Evolutionary conservation across 2,329 filamentous ascomycete species (phyloP).

Genomic region (Fusarium protoensiforme): DNA sequence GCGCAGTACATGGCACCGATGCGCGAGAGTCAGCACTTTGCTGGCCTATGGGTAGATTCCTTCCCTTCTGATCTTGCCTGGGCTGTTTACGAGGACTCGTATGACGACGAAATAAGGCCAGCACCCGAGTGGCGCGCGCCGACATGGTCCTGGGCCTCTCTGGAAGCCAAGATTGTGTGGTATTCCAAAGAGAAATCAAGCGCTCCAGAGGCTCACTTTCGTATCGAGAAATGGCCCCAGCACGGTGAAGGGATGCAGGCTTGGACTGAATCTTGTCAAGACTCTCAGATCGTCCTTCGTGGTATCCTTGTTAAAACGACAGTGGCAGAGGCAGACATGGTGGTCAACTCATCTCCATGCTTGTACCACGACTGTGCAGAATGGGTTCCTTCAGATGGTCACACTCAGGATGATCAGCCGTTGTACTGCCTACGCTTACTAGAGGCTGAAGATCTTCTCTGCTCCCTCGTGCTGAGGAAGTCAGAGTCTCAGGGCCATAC

Average conservation of each 20-base stretch:
- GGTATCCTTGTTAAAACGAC: neutral
- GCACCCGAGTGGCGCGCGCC: neutral
- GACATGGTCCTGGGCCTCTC: neutral
- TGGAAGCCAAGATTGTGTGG: neutral
- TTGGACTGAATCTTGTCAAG: neutral
- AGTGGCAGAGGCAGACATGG: neutral
- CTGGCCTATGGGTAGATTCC: neutral
- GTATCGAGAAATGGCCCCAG: neutral
- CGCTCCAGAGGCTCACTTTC: neutral
- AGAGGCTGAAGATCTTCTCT: neutral
- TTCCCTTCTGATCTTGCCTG: neutral
- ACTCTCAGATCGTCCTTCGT: neutral
- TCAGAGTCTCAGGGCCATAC: neutral
- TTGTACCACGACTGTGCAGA: neutral
- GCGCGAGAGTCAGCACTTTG: neutral
- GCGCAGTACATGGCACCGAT: conserved; percentile 3
- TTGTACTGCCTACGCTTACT: neutral
- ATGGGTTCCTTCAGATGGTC: neutral
- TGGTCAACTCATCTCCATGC: neutral
- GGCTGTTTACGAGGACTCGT: neutral
- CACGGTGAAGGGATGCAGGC: neutral
- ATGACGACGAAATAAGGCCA: neutral
- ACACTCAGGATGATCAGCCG: neutral
- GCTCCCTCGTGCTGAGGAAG: neutral
- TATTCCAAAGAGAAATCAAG: neutral